Evolutionary conservation across 768 basidiomycete species (phyloP).

Genomic region (Auriscalpium vulgare): DNA sequence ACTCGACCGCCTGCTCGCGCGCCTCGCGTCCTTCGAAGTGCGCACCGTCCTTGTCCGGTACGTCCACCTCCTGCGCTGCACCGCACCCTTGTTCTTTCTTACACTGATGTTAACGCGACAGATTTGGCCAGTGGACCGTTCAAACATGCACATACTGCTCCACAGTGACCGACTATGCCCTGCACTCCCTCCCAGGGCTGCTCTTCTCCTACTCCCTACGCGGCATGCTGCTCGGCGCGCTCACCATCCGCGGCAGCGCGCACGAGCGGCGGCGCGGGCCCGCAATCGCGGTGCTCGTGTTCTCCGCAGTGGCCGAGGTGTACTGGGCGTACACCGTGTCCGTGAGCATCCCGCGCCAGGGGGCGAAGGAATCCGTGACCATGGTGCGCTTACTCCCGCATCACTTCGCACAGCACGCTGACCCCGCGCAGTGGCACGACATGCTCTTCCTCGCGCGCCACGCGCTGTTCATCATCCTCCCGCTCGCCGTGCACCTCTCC

Average conservation of each 20-base stretch:
- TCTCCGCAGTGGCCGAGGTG: slow-evolving; percentile 4
- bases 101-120: too few relatives aligned
- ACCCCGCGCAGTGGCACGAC: slow-evolving; percentile 11
- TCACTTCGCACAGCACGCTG: background rate
- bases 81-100: background rate
- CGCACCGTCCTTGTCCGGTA: slow-evolving; percentile 13
- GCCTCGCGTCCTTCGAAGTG: slow-evolving; percentile 11
- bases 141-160: slow-evolving; percentile 13
- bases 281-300: slow-evolving; percentile 1
- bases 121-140: slow-evolving; percentile 9
- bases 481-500: slow-evolving; percentile 2
- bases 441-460: slow-evolving; percentile 10
- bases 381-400: slow-evolving; percentile 6
- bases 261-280: slow-evolving; percentile 6
- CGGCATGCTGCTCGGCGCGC: slow-evolving; percentile 5
- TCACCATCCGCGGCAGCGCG: slow-evolving; percentile 7
- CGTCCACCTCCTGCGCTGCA: background rate
- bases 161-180: slow-evolving; percentile 7
- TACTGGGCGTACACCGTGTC: slow-evolving; percentile 7
- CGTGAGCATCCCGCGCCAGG: slow-evolving; percentile 2
- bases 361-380: background rate
- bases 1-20: slow-evolving; percentile 10
- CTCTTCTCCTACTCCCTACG: slow-evolving; percentile 12
- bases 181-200: slow-evolving; percentile 8
- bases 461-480: slow-evolving; percentile 11